These are phyloP conservation scores for Musa troglodytarum DNA, from an alignment of 176 grass and related monocot genomes.

Conservation along the genomic window DNA sequence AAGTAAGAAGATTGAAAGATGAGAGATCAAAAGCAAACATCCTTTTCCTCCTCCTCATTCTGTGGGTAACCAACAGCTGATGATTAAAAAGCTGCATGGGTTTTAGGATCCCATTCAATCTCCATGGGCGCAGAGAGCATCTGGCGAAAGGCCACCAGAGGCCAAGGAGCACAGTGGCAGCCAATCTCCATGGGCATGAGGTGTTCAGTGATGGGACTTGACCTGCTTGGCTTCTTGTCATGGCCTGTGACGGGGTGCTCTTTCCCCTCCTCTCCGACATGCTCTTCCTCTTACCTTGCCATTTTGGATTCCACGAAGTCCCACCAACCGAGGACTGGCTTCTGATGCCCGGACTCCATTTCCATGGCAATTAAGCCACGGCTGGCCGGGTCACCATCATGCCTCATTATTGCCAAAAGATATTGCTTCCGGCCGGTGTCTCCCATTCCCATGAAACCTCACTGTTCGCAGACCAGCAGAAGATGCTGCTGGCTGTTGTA, in stretches of 20 bases:
- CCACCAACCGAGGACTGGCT: too few relatives aligned
- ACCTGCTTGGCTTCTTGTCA: conserved; percentile 2
- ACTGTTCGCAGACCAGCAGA: not conserved
- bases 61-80: not conserved
- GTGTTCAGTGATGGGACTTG: conserved; percentile 7
- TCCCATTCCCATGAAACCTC: not conserved
- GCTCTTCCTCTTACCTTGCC: not conserved
- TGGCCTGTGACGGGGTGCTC: not conserved
- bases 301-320: not conserved
- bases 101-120: not conserved
- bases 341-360: too few relatives aligned
- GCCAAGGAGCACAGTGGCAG: not conserved
- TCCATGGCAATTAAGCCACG: too few relatives aligned
- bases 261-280: not conserved
- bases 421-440: not conserved
- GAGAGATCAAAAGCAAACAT: not conserved
- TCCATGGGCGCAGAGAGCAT: conserved; percentile 1
- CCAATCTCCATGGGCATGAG: too few relatives aligned
- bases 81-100: not conserved
- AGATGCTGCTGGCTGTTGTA: not conserved
- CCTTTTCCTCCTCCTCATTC: not conserved
- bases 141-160: not conserved
- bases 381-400: not conserved
- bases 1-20: not conserved
- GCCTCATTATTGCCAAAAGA: not conserved